Conservation (phyloP, 2,329 filamentous ascomycete species). For the Colletotrichum melonis region DNA sequence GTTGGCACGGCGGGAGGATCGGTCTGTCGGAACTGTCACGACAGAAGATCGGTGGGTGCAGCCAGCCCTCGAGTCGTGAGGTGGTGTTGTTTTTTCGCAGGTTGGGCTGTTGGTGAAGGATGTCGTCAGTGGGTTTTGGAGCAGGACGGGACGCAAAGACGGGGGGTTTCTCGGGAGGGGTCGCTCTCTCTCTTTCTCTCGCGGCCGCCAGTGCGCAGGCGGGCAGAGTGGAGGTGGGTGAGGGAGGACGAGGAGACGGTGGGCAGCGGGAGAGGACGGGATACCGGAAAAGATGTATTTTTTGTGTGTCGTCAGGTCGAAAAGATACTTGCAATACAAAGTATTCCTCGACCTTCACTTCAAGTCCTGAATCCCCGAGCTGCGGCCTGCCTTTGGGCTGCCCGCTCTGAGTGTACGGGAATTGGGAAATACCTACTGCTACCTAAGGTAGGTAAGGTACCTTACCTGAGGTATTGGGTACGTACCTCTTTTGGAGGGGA, state of each 20-base stretch:
- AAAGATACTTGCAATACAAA: neutral
- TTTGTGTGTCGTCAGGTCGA: no score
- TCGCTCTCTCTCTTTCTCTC: conserved; percentile 16
- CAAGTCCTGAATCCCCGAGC: neutral
- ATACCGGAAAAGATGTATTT: neutral
- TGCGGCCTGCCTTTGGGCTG: neutral
- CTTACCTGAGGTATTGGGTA: neutral
- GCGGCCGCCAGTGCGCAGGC: neutral
- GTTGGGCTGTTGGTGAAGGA: conserved; percentile 31
- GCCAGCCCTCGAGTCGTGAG: conserved; percentile 29
- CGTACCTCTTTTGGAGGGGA: conserved; percentile 11
- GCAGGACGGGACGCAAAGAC: conserved; percentile 26
- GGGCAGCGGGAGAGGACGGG: neutral
- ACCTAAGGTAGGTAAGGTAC: no score
- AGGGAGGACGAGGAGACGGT: neutral
- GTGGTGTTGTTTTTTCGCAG: conserved; percentile 33
- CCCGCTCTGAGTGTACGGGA: neutral
- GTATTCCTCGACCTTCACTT: neutral
- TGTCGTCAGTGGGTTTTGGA: conserved; percentile 35
- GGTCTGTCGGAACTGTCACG: conserved; percentile 34
- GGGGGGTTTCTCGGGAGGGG: conserved; percentile 27
- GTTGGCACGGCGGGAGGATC: conserved; percentile 29
- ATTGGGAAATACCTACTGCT: no score
- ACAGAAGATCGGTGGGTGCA: conserved; percentile 34
- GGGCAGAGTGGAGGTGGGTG: conserved; percentile 11